Evolutionary conservation across 2,329 filamentous ascomycete genomes (phyloP).

Genomic region (Cladosporium austrohemisphaericum): DNA sequence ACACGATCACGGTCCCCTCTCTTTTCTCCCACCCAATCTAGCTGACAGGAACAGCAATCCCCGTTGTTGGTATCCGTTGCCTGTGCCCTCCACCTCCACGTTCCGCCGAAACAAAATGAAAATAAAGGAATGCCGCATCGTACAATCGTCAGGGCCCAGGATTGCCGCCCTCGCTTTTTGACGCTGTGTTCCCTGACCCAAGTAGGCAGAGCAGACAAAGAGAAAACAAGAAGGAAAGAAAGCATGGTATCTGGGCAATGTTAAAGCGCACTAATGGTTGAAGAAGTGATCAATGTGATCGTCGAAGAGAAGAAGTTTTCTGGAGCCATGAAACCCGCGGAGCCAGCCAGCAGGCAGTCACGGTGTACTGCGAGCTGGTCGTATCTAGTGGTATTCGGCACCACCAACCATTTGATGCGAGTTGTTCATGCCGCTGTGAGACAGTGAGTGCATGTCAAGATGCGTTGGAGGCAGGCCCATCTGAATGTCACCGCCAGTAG

Average conservation of each 20-base stretch:
- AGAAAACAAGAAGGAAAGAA: not conserved
- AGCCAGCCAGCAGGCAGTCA: slow-evolving; percentile 14
- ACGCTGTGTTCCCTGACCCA: not conserved
- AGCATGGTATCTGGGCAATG: not conserved
- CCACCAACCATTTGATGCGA: slow-evolving; percentile 41
- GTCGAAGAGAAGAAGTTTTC: not conserved
- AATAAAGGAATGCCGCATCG: not conserved
- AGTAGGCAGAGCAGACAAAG: not conserved
- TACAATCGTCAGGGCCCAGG: slow-evolving; percentile 1
- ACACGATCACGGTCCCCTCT: not conserved
- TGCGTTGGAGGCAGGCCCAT: slow-evolving; percentile 34
- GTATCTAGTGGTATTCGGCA: slow-evolving; percentile 36
- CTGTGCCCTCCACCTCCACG: not conserved
- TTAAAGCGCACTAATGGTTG: slow-evolving; percentile 4
- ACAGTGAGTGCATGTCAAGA: slow-evolving; percentile 31
- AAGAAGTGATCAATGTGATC: not conserved
- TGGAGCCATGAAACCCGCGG: not conserved
- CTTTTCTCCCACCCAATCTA: slow-evolving; percentile 1
- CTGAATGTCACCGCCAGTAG: slow-evolving; percentile 25
- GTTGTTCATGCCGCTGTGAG: slow-evolving; percentile 39
- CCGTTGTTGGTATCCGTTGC: not conserved
- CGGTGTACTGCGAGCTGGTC: not conserved
- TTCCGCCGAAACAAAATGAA: too few relatives aligned
- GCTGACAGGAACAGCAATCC: not conserved
- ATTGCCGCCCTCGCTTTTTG: not conserved